Evolutionary conservation across 2,329 filamentous ascomycete species (phyloP), one percentile per base, ranked within the genome.

Genomic region (Aspergillus costaricaensis): DNA sequence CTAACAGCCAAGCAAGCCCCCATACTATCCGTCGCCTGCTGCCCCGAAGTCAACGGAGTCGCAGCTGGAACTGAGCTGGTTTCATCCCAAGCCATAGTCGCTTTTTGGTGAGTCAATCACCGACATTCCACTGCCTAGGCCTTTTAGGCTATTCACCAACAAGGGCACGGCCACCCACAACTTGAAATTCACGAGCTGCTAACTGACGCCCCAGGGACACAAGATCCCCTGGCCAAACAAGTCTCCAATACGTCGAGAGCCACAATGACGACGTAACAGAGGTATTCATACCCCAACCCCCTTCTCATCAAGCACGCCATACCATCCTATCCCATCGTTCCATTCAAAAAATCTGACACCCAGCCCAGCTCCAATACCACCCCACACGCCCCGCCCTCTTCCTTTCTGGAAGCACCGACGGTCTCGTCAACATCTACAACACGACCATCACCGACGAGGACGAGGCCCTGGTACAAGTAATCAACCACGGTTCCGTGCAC

Each of bases 401-500:
- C 4, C 79, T 88, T 1, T 86, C 85, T 10, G 85, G 84, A 41
- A 86, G 84, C 68, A 88, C 86, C 19, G 86, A 88, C 67, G 85
- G 85, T 3, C 79, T 88, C 0, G 79, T 88, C 62, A 87, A 86
- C 64, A 76, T 88, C 59, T 88, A 88, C 71, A 82, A 88, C 71
- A 83, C 81, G 23, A 79, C 78, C 23, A 79, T 86, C 44, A 67
- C 73, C 2, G 83, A 85, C 52, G 86, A 88, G 71, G 86, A 88
- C 57, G 86, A 88, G 55, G 85, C 85, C 2, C 74, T 88, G 30
- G 78, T 85, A 54, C 85, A 87, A 68, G 85, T 87, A 32, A 81
- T 87, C 70, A 88, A 88, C 68, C 85, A 88, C 65, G 78, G 83
- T 51, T 87, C 86, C 7, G 82, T 88, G 53, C 85, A 87, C 63